phyloP scores from a whole-genome alignment of 768 basidiomycete species.

The Chalciporus pseudorubinellus region DNA sequence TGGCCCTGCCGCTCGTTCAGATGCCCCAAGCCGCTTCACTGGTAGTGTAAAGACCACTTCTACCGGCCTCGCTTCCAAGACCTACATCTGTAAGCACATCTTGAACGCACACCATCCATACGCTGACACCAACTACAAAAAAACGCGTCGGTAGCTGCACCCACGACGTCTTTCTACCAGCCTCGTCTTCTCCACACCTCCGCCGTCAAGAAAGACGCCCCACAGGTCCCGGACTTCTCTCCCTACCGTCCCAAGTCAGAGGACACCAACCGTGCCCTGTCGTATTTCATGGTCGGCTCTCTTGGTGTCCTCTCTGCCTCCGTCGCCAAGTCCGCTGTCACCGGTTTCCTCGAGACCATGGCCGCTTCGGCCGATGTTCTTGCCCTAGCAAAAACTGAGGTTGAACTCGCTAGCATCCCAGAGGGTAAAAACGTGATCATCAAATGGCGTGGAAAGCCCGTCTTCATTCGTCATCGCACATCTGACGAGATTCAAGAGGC shows the following conservation, averaged over 20 bases:
- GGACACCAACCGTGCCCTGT: conserved; percentile 68
- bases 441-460: conserved; percentile 99
- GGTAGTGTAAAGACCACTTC: conserved; percentile 49
- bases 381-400: conserved; percentile 96
- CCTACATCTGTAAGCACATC: conserved; percentile 54
- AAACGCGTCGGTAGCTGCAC: conserved; percentile 36
- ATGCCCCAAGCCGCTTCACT: conserved; percentile 62
- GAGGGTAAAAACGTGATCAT: conserved; percentile 97
- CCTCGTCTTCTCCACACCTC: conserved; percentile 81
- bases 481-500: conserved; percentile 91
- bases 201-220: conserved; percentile 60
- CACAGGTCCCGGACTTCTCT: conserved; percentile 87
- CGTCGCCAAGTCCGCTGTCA: conserved; percentile 88
- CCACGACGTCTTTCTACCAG: conserved; percentile 53
- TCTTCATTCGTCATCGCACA: conserved; percentile 98
- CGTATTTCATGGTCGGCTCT: conserved; percentile 89
- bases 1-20: conserved; percentile 55
- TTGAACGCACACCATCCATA: conserved; percentile 7
- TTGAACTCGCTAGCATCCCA: conserved; percentile 85
- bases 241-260: conserved; percentile 72
- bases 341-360: conserved; percentile 95
- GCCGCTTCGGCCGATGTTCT: conserved; percentile 96
- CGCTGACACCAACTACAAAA: conserved; percentile 16
- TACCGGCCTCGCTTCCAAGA: conserved; percentile 61
- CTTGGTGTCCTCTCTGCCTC: conserved; percentile 93